A percentile compares a stretch with the other conserved stretches of the same genome.
phyloP scores from a whole-genome alignment of 169 alveolate genomes.

The Cryptosporidium andersoni region DNA sequence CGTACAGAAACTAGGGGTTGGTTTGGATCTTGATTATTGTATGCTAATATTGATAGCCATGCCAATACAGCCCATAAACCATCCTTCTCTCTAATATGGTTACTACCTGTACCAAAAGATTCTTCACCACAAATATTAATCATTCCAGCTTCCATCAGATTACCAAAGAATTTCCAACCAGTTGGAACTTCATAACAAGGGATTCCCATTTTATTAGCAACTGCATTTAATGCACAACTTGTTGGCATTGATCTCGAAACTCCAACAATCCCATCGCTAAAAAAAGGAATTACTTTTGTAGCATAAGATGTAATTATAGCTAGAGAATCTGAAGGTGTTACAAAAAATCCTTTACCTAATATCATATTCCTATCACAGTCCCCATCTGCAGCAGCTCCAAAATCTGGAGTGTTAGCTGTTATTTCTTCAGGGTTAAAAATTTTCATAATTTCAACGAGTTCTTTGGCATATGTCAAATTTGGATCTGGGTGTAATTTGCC shows the following conservation, averaged over 20 bases:
- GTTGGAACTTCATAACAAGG: constrained; percentile 92
- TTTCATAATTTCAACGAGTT: constrained; percentile 83
- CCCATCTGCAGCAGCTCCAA: constrained; percentile 96
- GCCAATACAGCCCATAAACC: constrained; percentile 96
- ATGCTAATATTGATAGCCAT: constrained; percentile 92
- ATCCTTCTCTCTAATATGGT: constrained; percentile 93
- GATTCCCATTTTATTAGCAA: constrained; percentile 87
- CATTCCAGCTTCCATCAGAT: constrained; percentile 92
- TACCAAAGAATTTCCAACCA: constrained; percentile 97
- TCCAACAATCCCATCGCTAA: constrained; percentile 83
- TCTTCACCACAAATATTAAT: constrained; percentile 93
- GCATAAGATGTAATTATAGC: constrained; percentile 92
- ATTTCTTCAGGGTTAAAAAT: constrained; percentile 23
- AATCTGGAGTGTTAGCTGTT: constrained; percentile 81
- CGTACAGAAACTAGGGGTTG: constrained; percentile 82
- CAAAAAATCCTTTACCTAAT: constrained; percentile 87
- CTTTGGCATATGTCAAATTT: constrained; percentile 91
- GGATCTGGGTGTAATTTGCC: constrained; percentile 90
- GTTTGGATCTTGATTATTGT: constrained; percentile 80
- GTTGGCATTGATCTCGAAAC: constrained; percentile 97
- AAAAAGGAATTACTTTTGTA: constrained; percentile 80
- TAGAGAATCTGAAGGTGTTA: constrained; percentile 93
- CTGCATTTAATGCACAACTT: constrained; percentile 90
- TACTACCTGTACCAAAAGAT: constrained; percentile 94
- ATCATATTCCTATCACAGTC: constrained; percentile 97